Evolutionary conservation across 2,329 filamentous ascomycete species (phyloP).

Genomic region (Venturia asperata): DNA sequence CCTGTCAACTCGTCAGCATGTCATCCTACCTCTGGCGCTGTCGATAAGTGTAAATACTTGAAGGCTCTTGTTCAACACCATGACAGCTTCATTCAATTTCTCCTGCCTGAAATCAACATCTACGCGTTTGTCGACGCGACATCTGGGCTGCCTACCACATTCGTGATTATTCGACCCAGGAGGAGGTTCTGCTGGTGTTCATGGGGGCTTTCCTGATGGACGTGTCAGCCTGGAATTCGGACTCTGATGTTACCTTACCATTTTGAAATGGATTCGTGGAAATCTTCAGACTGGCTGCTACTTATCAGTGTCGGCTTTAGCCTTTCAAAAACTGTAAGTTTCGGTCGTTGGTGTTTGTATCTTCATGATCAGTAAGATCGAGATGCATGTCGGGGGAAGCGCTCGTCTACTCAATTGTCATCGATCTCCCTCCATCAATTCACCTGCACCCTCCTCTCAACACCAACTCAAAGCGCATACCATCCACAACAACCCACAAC

Average conservation of each 20-base stretch:
- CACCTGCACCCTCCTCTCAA: neutral
- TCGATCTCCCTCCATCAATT: neutral
- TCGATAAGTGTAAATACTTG: slow-evolving; percentile 49
- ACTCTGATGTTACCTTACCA: neutral
- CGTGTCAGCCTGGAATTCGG: neutral
- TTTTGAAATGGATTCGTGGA: neutral
- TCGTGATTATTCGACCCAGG: slow-evolving; percentile 91
- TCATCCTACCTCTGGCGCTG: neutral
- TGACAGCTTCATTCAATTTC: slow-evolving; percentile 90
- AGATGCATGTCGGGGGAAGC: neutral
- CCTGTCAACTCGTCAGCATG: slow-evolving; percentile 44
- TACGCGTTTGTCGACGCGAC: neutral
- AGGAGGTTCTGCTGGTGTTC: slow-evolving; percentile 95
- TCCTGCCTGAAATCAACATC: slow-evolving; percentile 51
- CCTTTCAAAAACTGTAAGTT: neutral
- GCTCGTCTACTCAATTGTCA: neutral
- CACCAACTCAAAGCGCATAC: neutral
- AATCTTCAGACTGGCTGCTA: neutral
- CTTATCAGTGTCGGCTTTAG: neutral
- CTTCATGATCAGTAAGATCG: too few species aligned
- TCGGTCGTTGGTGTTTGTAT: neutral
- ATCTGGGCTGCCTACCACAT: slow-evolving; percentile 62
- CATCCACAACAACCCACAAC: neutral
- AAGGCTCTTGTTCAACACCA: slow-evolving; percentile 86
- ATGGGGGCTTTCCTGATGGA: slow-evolving; percentile 75